A percentile compares a stretch with the other conserved stretches of the same genome.
Conservation (phyloP, 1,284 basidiomycete genomes). For the Cryptococcus sp. region DNA sequence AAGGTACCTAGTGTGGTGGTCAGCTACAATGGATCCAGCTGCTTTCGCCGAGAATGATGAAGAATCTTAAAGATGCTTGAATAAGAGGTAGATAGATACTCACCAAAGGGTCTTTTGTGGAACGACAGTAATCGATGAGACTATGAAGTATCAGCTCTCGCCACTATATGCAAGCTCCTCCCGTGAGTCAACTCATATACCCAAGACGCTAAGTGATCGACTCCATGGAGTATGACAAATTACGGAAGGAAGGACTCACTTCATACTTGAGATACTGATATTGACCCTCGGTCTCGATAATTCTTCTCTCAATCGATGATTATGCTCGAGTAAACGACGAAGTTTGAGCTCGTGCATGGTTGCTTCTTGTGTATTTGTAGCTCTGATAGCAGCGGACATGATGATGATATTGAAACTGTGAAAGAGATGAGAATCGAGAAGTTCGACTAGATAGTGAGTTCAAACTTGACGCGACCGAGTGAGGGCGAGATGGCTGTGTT, state of each 20-base stretch:
- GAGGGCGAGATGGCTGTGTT: no score
- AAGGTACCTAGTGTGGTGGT: conserved; percentile 61
- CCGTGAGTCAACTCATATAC: not conserved
- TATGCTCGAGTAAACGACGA: conserved; percentile 86
- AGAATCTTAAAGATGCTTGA: not conserved
- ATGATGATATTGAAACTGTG: no score
- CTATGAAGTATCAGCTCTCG: conserved; percentile 47
- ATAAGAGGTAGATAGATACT: conserved; percentile 32
- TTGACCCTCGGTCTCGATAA: conserved; percentile 78
- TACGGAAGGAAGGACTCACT: conserved; percentile 21
- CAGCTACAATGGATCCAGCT: conserved; percentile 7
- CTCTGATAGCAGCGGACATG: not conserved
- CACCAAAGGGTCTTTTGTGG: conserved; percentile 81
- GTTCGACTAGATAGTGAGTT: no score
- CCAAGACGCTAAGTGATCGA: not conserved
- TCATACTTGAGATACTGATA: conserved; percentile 77
- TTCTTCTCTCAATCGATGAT: conserved; percentile 86
- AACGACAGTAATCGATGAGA: conserved; percentile 87
- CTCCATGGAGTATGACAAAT: not conserved
- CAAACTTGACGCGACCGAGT: no score
- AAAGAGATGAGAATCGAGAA: no score
- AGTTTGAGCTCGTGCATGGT: conserved; percentile 96
- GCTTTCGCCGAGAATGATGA: not conserved
- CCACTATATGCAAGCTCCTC: not conserved
- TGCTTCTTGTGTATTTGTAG: conserved; percentile 20